phyloP scores from a whole-genome alignment of 2,329 filamentous ascomycete species.

The Apiospora sp. region DNA sequence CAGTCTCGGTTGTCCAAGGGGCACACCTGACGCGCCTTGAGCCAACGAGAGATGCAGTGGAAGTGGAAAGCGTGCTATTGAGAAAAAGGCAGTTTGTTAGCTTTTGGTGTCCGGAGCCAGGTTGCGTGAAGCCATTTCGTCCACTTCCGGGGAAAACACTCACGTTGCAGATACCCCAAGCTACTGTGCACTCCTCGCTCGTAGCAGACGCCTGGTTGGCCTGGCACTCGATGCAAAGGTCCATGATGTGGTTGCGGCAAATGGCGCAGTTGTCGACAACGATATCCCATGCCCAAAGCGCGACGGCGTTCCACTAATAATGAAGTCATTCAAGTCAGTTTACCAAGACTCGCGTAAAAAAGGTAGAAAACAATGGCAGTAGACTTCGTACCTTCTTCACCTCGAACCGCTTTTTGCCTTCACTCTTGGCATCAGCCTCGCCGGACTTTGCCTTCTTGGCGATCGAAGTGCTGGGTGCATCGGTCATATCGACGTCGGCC shows the following conservation, averaged over 20 bases:
- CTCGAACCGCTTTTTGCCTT: conserved; percentile 94
- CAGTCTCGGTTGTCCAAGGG: conserved; percentile 97
- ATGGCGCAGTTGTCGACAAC: conserved; percentile 99
- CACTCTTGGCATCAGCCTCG: conserved; percentile 60
- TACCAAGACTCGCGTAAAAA: background rate
- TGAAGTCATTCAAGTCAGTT: conserved; percentile 29
- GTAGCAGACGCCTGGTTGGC: conserved; percentile 98
- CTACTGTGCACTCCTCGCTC: conserved; percentile 97
- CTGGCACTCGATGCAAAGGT: conserved; percentile 98
- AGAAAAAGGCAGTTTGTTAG: conserved; percentile 43
- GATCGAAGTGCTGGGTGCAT: conserved; percentile 68
- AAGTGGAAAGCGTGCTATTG: conserved; percentile 97
- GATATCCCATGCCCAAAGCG: conserved; percentile 99
- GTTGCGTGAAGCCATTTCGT: background rate
- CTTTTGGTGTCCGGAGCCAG: background rate
- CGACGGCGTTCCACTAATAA: conserved; percentile 93
- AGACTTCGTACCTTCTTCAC: conserved; percentile 86
- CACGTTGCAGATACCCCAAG: conserved; percentile 99
- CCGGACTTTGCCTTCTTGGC: conserved; percentile 56
- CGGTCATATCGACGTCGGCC: conserved; percentile 97
- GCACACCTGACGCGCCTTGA: conserved; percentile 99
- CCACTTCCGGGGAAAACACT: conserved; percentile 47
- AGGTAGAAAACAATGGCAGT: background rate
- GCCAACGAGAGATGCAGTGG: conserved; percentile 98
- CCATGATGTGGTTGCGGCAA: conserved; percentile 99